phyloP scores from a whole-genome alignment of 768 basidiomycete species.

The Serendipita sp. region DNA sequence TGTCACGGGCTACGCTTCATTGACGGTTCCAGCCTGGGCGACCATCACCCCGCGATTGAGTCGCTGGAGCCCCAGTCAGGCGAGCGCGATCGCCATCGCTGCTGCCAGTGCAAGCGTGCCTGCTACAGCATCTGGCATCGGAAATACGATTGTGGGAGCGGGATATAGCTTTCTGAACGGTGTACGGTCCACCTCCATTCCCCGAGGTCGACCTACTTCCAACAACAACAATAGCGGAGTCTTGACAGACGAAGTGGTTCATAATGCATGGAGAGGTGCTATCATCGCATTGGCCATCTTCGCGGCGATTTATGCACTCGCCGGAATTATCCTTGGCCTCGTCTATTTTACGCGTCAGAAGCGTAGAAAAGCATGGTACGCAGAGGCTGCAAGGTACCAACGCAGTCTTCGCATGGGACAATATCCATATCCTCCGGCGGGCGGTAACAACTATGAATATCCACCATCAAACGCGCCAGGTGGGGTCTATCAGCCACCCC shows the following conservation, averaged over 20 bases:
- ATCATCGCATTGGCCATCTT: too few relatives aligned
- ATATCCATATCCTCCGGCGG: neutral
- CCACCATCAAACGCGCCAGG: neutral
- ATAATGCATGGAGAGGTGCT: too few relatives aligned
- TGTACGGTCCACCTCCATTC: neutral
- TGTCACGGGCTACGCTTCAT: neutral
- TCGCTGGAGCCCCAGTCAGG: neutral
- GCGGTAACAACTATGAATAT: neutral
- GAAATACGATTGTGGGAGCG: too few relatives aligned
- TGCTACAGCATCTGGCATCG: too few relatives aligned
- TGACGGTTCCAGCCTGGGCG: neutral
- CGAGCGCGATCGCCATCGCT: neutral
- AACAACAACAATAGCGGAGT: too few relatives aligned
- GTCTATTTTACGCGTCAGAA: neutral
- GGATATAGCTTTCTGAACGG: too few relatives aligned
- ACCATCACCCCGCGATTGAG: neutral
- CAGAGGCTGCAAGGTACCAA: too few relatives aligned
- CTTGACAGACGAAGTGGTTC: too few relatives aligned
- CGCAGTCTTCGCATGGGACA: neutral
- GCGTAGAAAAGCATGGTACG: neutral
- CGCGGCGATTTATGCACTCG: neutral
- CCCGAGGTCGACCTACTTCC: neutral
- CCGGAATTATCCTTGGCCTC: neutral
- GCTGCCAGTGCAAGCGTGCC: neutral
- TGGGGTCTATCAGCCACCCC: neutral